Base-by-base conservation (phyloP, 306 rosid species). In the Sicyos baderoa region DNA sequence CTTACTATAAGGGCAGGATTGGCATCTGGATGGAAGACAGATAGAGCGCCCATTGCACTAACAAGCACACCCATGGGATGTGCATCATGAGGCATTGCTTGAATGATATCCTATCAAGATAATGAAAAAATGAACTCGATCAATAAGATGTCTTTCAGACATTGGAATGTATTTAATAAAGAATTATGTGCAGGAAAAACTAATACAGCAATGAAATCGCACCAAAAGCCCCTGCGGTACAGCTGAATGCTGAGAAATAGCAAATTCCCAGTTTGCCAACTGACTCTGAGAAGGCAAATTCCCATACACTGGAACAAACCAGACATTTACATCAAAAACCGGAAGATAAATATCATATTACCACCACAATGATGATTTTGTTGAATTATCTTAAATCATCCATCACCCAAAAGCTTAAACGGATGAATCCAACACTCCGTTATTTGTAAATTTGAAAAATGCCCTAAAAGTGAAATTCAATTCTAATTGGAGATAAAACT, bases 41-140 rank as follows among this genome's bases (percentile, higher is more conserved):
- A 90, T 65, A 90, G 90, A 42, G 95, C 89, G 69, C 97, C 86
- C 79, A 90, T 81, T 37, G 97, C 90, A 76, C 88, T 88, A 58
- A 86, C 90, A 77, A 90, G 95, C 47, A 88, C 87, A 13, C 97
- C 97, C 97, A 90, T 90, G 13, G 97, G 97, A 85, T 90, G 97
- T 68, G 97, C 95, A 87, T 90, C 97, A 76, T 90, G 97, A 74
- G 97, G 95, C 94, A 90, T 90, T 74, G 91, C 68, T 57, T 90
- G 91, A 75, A 90, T 90, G 55, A 90, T 84, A 73, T 90, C 90
- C 97, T 90, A 79, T 74, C 78, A 70, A 71, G 71, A 37, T 73
- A 82, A 78, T 67, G 21, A n/a, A 54, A 45, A 7, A 12, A 18
- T 60, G 1, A 40, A 64, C 70, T 18, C 16, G n/a, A 40, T 62